These are phyloP conservation scores for Quercus glauca DNA, from an alignment of 306 rosid species.

Conservation along the genomic window DNA sequence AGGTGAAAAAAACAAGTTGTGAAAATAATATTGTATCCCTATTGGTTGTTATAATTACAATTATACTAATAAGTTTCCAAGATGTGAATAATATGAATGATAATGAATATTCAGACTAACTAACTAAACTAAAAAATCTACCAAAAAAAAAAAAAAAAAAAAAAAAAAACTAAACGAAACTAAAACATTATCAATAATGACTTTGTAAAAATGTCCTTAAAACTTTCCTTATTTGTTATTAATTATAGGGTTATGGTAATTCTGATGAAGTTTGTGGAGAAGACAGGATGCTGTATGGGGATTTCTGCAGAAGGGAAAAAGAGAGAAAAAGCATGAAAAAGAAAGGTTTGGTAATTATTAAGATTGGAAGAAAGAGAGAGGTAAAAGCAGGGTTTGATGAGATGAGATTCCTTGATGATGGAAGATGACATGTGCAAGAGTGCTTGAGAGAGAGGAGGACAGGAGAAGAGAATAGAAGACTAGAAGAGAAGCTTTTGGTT, in stretches of 20 bases:
- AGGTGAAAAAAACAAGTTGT: too few relatives aligned
- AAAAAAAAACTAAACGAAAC: too few relatives aligned
- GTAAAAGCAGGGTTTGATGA: slow-evolving; percentile 44
- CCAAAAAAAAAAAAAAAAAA: too few relatives aligned
- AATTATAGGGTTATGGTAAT: not conserved
- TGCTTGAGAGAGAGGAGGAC: slow-evolving; percentile 39
- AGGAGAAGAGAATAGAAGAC: slow-evolving; percentile 19
- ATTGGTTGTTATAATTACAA: too few relatives aligned
- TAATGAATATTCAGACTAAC: not conserved
- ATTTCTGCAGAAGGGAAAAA: slow-evolving; percentile 42
- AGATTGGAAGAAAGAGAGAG: slow-evolving; percentile 51
- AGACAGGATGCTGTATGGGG: slow-evolving; percentile 21
- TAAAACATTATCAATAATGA: not conserved
- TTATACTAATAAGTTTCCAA: not conserved
- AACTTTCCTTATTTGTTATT: not conserved
- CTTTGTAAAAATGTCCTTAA: not conserved
- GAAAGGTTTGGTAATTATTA: slow-evolving; percentile 54
- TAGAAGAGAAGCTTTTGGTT: slow-evolving; percentile 71
- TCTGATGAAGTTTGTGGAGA: slow-evolving; percentile 1
- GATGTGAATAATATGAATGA: not conserved
- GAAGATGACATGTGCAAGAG: slow-evolving; percentile 77
- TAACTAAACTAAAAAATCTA: too few relatives aligned
- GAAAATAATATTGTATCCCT: too few relatives aligned
- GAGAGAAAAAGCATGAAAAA: slow-evolving; percentile 43
- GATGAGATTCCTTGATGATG: slow-evolving; percentile 76